Evolutionary conservation across 139 green algal species (phyloP).

Genomic region (Pleodorina starrii): DNA sequence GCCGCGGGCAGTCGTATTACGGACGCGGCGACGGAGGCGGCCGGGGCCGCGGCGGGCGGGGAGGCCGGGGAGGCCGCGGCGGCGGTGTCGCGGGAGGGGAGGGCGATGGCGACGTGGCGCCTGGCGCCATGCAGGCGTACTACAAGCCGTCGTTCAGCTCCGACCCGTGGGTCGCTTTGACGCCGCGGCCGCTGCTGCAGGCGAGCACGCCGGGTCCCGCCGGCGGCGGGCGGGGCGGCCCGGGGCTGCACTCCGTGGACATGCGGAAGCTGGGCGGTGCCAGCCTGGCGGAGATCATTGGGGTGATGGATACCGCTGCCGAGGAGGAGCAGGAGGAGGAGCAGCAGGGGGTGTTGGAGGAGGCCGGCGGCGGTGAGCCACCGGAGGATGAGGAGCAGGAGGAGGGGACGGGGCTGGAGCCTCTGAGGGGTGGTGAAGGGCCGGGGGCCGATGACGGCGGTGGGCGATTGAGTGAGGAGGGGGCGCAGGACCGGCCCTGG

Average conservation of each 20-base stretch:
- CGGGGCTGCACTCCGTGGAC: background rate
- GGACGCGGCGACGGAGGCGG: background rate
- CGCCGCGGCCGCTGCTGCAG: background rate
- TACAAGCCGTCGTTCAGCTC: constrained; percentile 58
- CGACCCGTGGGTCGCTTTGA: constrained; percentile 51
- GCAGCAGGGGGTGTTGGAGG: background rate
- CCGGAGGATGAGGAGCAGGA: constrained; percentile 8
- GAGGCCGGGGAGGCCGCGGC: background rate
- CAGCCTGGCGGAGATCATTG: constrained; percentile 50
- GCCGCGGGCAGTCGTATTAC: background rate
- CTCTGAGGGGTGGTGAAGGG: background rate
- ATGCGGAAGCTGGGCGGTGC: background rate
- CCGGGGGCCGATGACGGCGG: background rate
- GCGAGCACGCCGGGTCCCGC: too few relatives aligned
- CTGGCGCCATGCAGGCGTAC: constrained; percentile 15
- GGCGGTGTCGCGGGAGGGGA: constrained; percentile 1
- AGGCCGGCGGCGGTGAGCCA: background rate
- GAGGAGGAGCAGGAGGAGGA: background rate
- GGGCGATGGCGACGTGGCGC: constrained; percentile 16
- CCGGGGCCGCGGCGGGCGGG: too few relatives aligned
- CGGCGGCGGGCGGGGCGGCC: too few relatives aligned
- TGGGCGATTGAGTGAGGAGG: constrained; percentile 5
- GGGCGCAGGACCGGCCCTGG: constrained; percentile 43
- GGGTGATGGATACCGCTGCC: background rate
- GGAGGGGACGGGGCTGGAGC: background rate